These are phyloP conservation scores for Eutrema yunnanense DNA, from an alignment of 345 rosid genomes.

Conservation along the genomic window DNA sequence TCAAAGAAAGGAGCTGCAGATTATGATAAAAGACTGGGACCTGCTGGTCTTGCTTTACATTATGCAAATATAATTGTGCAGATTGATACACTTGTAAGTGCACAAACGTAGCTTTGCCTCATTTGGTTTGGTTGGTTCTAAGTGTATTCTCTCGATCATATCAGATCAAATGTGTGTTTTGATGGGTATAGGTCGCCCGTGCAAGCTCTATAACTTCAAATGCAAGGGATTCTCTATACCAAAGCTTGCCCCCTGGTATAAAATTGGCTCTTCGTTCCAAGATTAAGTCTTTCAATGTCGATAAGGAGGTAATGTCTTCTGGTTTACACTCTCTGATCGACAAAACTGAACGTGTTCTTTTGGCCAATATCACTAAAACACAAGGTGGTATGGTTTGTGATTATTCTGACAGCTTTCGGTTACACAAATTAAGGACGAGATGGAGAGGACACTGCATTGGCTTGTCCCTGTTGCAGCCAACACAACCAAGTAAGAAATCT, in stretches of 20 bases:
- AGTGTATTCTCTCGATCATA: not conserved
- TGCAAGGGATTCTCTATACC: conserved; percentile 81
- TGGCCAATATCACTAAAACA: not conserved
- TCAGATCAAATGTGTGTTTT: conserved; percentile 14
- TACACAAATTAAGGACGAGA: conserved; percentile 75
- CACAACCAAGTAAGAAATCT: conserved; percentile 70
- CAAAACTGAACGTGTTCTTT: not conserved
- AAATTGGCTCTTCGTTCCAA: conserved; percentile 66
- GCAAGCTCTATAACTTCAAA: conserved; percentile 80
- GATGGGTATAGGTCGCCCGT: conserved; percentile 51
- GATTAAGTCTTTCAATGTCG: conserved; percentile 50
- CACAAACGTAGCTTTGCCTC: conserved; percentile 8
- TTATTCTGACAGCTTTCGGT: conserved; percentile 56
- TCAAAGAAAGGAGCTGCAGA: conserved; percentile 26
- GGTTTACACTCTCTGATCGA: not conserved
- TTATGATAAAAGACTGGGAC: conserved; percentile 53
- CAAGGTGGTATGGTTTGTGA: not conserved
- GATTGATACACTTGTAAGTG: conserved; percentile 77
- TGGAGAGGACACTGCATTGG: conserved; percentile 98
- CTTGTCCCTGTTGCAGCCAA: conserved; percentile 88
- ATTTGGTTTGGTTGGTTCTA: conserved; percentile 8
- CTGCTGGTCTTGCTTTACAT: conserved; percentile 83
- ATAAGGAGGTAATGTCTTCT: conserved; percentile 47
- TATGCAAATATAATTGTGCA: conserved; percentile 73
- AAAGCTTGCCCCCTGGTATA: conserved; percentile 70